Base-by-base conservation (phyloP, 768 basidiomycete species). In the Podaxis pistillaris region DNA sequence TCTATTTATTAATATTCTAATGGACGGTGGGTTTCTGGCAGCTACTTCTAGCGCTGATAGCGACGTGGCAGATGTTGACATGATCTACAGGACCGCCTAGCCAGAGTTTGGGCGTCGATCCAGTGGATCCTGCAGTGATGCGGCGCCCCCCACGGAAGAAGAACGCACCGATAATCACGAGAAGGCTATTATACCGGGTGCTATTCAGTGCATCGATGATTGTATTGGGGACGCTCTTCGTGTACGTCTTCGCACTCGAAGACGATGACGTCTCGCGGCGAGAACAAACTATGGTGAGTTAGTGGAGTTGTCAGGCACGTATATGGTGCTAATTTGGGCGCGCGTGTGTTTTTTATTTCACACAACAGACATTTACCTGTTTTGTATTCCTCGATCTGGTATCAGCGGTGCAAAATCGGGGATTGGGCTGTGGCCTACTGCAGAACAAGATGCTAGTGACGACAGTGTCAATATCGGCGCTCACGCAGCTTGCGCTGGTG, bases 311-410 rank as follows among this genome's bases (percentile, higher is more conserved):
- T 28, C 49, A 50, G 19, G 19, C 22, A 50, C 49, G 12, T 22
- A 13, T 7, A 13, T 24, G 3, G 41, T 49, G 12, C 26, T 55
- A 56, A 41, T 40, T 53, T 41, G 13, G 56, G 51, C 19, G 55
- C 37, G 22, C 30, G 28, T 40, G 55, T 49, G 46, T 37, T 56
- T 37, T 50, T 44, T n/a, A 15, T 17, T 33, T 9, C 33, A 9
- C 33, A 33, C 11, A 28, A n/a, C 74, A 97, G 96, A 97, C 96
- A 26, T 98, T 98, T 75, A 91, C 95, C 17, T 90, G 88, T 71
- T 98, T 98, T 76, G 96, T 98, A 62, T 93, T 98, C 81, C 89
- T 98, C 65, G 96, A 98, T 75, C 86, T 98, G 49, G 91, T 94
- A 9, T 98, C 95, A 41, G 96, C 96, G 1, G 75, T 97, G 36